These are phyloP conservation scores for Hypericum androsaemum DNA, from an alignment of 345 rosid species.

Conservation along the genomic window DNA sequence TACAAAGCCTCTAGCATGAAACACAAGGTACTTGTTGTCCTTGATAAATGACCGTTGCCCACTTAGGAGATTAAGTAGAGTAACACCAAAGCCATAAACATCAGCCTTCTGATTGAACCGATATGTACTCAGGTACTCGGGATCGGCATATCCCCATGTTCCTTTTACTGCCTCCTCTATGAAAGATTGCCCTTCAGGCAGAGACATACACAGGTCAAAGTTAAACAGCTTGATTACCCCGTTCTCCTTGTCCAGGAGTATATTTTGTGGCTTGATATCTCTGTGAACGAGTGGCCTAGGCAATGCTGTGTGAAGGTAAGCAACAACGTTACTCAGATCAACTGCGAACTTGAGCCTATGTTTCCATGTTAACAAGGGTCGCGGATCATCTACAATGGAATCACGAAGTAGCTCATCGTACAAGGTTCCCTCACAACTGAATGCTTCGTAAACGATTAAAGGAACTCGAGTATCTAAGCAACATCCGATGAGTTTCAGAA, in stretches of 20 bases:
- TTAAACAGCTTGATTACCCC: neutral
- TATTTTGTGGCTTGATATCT: neutral
- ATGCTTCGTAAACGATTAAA: conserved; percentile 5
- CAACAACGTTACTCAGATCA: conserved; percentile 8
- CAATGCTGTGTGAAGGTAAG: conserved; percentile 14
- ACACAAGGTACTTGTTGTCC: too few species aligned
- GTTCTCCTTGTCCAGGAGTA: conserved; percentile 1
- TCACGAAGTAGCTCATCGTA: neutral
- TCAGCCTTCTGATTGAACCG: too few species aligned
- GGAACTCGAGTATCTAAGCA: conserved; percentile 9
- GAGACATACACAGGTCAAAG: neutral
- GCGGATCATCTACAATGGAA: neutral
- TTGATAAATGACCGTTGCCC: too few species aligned
- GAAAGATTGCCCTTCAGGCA: neutral
- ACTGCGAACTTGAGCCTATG: conserved; percentile 10
- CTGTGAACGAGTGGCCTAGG: conserved; percentile 3
- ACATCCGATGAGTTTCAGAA: conserved; percentile 2
- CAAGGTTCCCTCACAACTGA: neutral
- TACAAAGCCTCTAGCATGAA: too few species aligned
- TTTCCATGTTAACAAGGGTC: conserved; percentile 8
- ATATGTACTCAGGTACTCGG: too few species aligned
- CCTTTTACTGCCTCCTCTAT: too few species aligned
- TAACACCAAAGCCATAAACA: too few species aligned
- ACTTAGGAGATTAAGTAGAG: too few species aligned
- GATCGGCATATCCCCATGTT: too few species aligned